Evolutionary conservation across 345 rosid species (phyloP).

Genomic region (Citrus hindsii): DNA sequence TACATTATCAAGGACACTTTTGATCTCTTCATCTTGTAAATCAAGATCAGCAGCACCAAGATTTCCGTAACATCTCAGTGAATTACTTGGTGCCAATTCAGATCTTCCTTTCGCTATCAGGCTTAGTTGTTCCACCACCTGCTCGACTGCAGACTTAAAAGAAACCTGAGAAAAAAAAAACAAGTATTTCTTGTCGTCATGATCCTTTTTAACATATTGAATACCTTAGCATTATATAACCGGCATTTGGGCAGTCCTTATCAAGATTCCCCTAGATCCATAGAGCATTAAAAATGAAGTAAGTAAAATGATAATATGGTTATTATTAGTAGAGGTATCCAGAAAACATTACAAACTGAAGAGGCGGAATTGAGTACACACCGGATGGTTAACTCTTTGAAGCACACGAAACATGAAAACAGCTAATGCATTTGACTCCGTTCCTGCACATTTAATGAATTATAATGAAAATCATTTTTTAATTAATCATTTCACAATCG

Average conservation of each 20-base stretch:
- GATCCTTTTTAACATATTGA: neutral
- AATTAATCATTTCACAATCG: too few species aligned
- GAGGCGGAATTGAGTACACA: conserved; percentile 24
- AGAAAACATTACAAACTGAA: conserved; percentile 4
- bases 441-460: conserved; percentile 37
- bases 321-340: conserved; percentile 1
- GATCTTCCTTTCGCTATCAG: too few species aligned
- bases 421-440: conserved; percentile 77
- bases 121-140: too few species aligned
- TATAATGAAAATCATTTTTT: too few species aligned
- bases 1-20: too few species aligned
- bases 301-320: conserved; percentile 8
- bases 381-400: conserved; percentile 87
- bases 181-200: too few species aligned
- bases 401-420: conserved; percentile 90
- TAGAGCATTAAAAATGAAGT: conserved; percentile 16
- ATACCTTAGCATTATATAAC: conserved; percentile 87
- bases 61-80: too few species aligned
- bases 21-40: too few species aligned
- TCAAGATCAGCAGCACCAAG: too few species aligned
- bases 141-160: too few species aligned
- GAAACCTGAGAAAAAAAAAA: too few species aligned
- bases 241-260: conserved; percentile 74
- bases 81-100: too few species aligned
- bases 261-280: conserved; percentile 81